Evolutionary conservation across 1,284 basidiomycete genomes (phyloP).

Genomic region (Irpex sp.): DNA sequence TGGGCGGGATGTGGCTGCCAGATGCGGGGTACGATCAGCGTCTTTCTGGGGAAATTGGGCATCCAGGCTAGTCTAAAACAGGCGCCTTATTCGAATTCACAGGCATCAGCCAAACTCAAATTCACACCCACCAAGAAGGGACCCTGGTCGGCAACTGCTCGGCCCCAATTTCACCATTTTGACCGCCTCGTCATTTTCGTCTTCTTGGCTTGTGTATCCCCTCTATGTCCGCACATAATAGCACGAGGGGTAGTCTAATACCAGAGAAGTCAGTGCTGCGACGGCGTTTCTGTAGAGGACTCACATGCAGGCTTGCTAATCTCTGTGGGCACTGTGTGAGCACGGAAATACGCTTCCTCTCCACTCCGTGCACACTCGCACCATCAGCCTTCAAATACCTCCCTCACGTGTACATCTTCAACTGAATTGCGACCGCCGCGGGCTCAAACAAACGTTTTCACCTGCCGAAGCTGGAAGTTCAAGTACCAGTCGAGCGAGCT

Average conservation of each 20-base stretch:
- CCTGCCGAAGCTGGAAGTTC: too few species aligned
- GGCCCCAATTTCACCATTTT: background rate
- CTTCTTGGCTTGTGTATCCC: background rate
- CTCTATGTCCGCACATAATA: background rate
- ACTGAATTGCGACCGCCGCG: too few species aligned
- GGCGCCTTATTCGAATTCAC: background rate
- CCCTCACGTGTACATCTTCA: too few species aligned
- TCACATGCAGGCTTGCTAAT: too few species aligned
- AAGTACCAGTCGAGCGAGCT: too few species aligned
- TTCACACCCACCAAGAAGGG: background rate
- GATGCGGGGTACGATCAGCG: constrained; percentile 8
- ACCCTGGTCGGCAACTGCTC: background rate
- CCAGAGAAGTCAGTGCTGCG: too few species aligned
- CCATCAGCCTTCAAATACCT: too few species aligned
- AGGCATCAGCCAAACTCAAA: background rate
- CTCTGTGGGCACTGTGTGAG: too few species aligned
- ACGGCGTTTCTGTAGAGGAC: too few species aligned
- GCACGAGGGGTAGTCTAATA: too few species aligned
- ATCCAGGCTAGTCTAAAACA: background rate
- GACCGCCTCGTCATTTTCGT: background rate
- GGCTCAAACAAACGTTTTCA: too few species aligned
- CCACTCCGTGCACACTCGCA: background rate
- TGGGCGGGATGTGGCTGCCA: constrained; percentile 14
- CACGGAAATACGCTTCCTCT: too few species aligned
- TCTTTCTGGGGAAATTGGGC: background rate